Evolutionary conservation across 2,329 filamentous ascomycete genomes (phyloP).

Genomic region (Cadophora gregata): DNA sequence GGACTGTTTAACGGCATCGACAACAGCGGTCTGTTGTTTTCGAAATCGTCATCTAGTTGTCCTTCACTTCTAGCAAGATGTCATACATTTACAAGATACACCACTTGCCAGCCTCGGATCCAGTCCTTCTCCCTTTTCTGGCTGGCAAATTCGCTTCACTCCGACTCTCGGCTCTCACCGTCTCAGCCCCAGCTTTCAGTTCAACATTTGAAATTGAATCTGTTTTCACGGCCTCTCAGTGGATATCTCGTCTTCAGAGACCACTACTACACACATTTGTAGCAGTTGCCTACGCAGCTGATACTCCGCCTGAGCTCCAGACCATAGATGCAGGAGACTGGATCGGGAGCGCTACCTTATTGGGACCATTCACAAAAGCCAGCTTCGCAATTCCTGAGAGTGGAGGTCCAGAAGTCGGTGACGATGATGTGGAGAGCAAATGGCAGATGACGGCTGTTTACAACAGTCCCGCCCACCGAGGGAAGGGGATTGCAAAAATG

Average conservation of each 20-base stretch:
- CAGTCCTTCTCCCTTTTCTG: slow-evolving; percentile 33
- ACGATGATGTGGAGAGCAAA: slow-evolving; percentile 40
- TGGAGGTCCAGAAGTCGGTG: slow-evolving; percentile 33
- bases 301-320: slow-evolving; percentile 26
- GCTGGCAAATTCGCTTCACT: slow-evolving; percentile 39
- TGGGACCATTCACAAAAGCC: slow-evolving; percentile 39
- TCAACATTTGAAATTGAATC: slow-evolving; percentile 44
- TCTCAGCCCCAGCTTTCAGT: slow-evolving; percentile 42
- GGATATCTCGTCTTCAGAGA: slow-evolving; percentile 39
- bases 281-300: slow-evolving; percentile 37
- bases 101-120: slow-evolving; percentile 30
- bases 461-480: slow-evolving; percentile 31
- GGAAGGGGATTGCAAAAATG: slow-evolving; percentile 37
- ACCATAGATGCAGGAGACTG: slow-evolving; percentile 39
- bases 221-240: slow-evolving; percentile 36
- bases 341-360: slow-evolving; percentile 44
- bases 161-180: slow-evolving; percentile 42
- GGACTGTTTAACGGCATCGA: not conserved
- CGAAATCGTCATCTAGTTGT: slow-evolving; percentile 19
- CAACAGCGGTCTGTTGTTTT: not conserved
- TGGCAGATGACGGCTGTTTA: slow-evolving; percentile 41
- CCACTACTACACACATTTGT: slow-evolving; percentile 42
- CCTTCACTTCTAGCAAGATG: slow-evolving; percentile 21
- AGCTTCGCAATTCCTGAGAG: slow-evolving; percentile 40
- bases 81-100: slow-evolving; percentile 34